Conservation (phyloP, 345 rosid species). For the Melaleuca alternifolia region DNA sequence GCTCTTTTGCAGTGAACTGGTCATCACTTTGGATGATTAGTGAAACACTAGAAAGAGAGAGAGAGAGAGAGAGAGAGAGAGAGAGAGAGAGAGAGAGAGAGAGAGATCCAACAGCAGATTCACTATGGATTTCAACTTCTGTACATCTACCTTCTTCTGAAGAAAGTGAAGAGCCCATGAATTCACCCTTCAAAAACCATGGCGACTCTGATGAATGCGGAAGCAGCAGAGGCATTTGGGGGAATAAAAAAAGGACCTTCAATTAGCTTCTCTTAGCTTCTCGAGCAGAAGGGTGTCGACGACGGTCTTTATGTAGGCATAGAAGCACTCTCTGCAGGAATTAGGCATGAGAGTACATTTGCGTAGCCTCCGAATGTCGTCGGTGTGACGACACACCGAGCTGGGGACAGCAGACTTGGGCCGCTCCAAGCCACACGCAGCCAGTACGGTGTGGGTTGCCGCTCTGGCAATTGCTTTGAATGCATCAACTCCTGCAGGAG, state of each 20-base stretch:
- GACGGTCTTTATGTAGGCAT: conserved; percentile 29
- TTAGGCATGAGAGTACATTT: conserved; percentile 23
- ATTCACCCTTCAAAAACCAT: background rate
- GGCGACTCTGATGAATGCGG: background rate
- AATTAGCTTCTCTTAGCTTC: conserved; percentile 1
- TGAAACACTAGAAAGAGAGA: background rate
- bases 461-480: conserved; percentile 45
- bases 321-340: conserved; percentile 41
- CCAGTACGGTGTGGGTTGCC: conserved; percentile 42
- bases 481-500: conserved; percentile 20
- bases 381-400: conserved; percentile 19
- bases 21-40: background rate
- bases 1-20: background rate
- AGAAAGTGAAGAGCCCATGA: background rate
- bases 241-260: background rate
- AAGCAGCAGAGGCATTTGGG: background rate
- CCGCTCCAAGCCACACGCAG: conserved; percentile 34
- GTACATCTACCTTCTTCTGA: background rate
- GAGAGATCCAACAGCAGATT: background rate
- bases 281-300: conserved; percentile 12
- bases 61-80: background rate
- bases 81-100: background rate
- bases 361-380: background rate
- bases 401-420: conserved; percentile 7
- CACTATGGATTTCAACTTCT: background rate